Evolutionary conservation across 2,329 filamentous ascomycete genomes (phyloP).

Genomic region (Cordyceps javanica): DNA sequence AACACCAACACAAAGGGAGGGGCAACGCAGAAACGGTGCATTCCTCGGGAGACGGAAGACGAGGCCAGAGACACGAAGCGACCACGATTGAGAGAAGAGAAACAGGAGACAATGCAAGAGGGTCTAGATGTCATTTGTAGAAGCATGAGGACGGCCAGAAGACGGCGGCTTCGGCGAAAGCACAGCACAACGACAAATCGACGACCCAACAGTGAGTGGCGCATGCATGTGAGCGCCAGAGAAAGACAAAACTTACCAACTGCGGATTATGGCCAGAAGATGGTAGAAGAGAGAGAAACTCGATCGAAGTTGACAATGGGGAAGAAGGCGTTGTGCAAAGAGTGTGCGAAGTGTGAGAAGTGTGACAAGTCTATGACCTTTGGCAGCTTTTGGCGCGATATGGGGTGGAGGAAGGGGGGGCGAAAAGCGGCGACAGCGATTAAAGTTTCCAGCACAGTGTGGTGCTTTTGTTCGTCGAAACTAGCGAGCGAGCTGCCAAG

Average conservation of each 20-base stretch:
- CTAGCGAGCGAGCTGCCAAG: not conserved
- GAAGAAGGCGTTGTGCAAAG: not conserved
- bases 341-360: slow-evolving; percentile 10
- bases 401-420: slow-evolving; percentile 9
- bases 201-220: not conserved
- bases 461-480: slow-evolving; percentile 2
- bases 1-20: not conserved
- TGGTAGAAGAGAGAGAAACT: not conserved
- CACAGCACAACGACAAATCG: not conserved
- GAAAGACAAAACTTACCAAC: not conserved
- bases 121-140: not conserved
- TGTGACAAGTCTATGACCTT: slow-evolving; percentile 10
- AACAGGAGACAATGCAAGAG: not conserved
- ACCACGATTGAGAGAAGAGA: not conserved
- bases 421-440: slow-evolving; percentile 13
- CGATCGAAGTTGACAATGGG: slow-evolving; percentile 5
- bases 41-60: not conserved
- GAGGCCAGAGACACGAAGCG: not conserved
- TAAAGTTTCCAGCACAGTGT: slow-evolving; percentile 10
- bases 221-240: not conserved
- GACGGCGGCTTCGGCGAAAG: not conserved
- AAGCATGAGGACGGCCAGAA: not conserved
- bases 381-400: slow-evolving; percentile 11
- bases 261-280: not conserved
- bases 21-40: not conserved